phyloP scores from a whole-genome alignment of 768 basidiomycete genomes.

The Auriculariales sp. region DNA sequence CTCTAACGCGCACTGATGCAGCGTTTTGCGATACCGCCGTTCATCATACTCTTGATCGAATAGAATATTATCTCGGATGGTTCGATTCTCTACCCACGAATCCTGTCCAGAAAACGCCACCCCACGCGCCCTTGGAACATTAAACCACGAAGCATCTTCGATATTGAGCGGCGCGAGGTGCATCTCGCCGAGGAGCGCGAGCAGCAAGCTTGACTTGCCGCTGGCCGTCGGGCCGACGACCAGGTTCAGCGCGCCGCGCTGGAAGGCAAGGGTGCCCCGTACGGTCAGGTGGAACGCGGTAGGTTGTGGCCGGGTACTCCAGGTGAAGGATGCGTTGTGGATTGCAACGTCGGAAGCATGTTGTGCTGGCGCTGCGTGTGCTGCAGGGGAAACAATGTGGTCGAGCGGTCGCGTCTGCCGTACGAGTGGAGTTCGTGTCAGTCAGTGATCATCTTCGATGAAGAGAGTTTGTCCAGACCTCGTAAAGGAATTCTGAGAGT shows the following conservation, averaged over 20 bases:
- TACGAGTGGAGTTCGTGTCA: constrained; percentile 18
- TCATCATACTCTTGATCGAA: constrained; percentile 20
- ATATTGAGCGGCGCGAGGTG: constrained; percentile 9
- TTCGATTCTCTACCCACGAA: constrained; percentile 20
- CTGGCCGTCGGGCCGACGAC: constrained; percentile 5
- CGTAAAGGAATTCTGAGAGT: neutral
- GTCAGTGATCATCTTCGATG: neutral
- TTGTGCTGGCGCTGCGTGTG: too few relatives aligned
- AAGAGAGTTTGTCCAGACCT: neutral
- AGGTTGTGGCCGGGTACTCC: constrained; percentile 1
- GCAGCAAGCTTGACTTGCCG: constrained; percentile 5
- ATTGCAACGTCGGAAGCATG: too few relatives aligned
- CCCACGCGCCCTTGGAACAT: constrained; percentile 18
- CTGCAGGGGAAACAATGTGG: neutral
- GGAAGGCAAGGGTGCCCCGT: constrained; percentile 4
- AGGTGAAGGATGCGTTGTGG: constrained; percentile 10
- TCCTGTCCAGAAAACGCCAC: constrained; percentile 22
- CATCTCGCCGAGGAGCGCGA: constrained; percentile 5
- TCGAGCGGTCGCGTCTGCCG: neutral
- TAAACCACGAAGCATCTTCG: constrained; percentile 13
- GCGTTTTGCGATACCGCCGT: constrained; percentile 15
- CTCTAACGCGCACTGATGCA: constrained; percentile 12
- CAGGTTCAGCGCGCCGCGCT: constrained; percentile 5
- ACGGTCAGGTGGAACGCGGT: neutral
- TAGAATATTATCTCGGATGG: constrained; percentile 19